Conservation (phyloP, 805 yeast genomes). For the Saccharomyces jurei region DNA sequence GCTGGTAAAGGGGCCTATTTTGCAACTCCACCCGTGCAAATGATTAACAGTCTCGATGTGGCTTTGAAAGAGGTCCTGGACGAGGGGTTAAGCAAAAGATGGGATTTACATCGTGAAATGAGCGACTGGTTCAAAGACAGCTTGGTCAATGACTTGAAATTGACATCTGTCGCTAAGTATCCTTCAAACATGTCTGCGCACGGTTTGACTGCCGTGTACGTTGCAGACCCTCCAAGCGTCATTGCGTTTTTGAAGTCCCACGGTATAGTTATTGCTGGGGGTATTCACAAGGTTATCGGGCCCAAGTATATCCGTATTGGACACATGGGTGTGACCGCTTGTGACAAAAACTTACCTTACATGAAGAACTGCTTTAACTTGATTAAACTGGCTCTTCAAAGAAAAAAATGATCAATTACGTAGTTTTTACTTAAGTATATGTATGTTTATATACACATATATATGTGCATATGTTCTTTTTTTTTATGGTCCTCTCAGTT, state of each 20-base stretch:
- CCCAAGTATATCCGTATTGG: constrained; percentile 87
- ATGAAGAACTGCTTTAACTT: background rate
- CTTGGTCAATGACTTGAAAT: constrained; percentile 47
- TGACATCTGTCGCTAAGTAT: constrained; percentile 51
- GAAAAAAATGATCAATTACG: background rate
- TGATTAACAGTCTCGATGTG: constrained; percentile 69
- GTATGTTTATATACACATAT: background rate
- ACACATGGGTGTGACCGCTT: constrained; percentile 85
- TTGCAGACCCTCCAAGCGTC: constrained; percentile 59
- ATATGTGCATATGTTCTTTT: background rate
- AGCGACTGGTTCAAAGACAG: constrained; percentile 59
- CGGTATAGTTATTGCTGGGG: constrained; percentile 80
- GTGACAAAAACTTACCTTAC: constrained; percentile 37
- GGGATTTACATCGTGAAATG: constrained; percentile 52
- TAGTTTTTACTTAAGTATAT: background rate
- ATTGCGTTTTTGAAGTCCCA: constrained; percentile 46
- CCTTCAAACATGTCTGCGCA: constrained; percentile 62
- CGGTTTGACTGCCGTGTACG: constrained; percentile 79
- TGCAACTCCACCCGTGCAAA: constrained; percentile 95
- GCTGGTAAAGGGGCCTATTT: constrained; percentile 66
- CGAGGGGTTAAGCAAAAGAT: constrained; percentile 49
- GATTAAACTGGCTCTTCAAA: background rate
- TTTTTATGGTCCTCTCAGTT: constrained; percentile 1
- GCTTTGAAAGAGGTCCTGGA: constrained; percentile 66
- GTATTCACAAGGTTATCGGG: constrained; percentile 73